Conservation (phyloP, 2,329 filamentous ascomycete species). For the Fusarium circinatum region DNA sequence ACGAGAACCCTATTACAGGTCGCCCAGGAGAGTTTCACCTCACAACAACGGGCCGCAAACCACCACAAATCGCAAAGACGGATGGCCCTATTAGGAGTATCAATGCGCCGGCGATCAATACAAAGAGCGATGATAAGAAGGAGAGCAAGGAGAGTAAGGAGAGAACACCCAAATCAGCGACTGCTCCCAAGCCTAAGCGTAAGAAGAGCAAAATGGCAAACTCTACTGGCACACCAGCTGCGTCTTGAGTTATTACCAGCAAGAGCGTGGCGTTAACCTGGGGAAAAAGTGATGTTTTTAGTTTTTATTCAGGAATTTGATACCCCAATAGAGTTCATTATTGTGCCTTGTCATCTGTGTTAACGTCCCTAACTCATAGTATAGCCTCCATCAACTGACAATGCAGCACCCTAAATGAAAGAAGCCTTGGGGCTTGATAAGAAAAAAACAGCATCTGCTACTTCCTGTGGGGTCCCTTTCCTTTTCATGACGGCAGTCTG, state of each 20-base stretch:
- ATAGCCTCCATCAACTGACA: conserved; percentile 59
- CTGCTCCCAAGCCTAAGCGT: conserved; percentile 56
- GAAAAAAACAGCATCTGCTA: conserved; percentile 59
- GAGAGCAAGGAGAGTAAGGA: conserved; percentile 58
- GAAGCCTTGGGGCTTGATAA: conserved; percentile 56
- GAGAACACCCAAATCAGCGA: conserved; percentile 56
- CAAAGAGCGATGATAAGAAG: conserved; percentile 58
- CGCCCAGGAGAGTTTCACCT: conserved; percentile 73
- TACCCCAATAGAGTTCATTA: conserved; percentile 37
- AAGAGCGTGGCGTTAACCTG: conserved; percentile 8
- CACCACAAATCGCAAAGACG: conserved; percentile 46
- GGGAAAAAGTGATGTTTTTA: background rate
- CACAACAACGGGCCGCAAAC: conserved; percentile 67
- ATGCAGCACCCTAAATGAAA: conserved; percentile 56
- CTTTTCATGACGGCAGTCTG: conserved; percentile 51
- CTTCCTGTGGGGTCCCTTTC: conserved; percentile 56
- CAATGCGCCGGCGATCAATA: conserved; percentile 52
- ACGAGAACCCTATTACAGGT: conserved; percentile 75
- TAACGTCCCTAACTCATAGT: conserved; percentile 44
- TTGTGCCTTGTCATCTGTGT: background rate
- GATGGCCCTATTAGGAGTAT: conserved; percentile 48
- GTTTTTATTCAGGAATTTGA: conserved; percentile 33
- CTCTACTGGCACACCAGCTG: conserved; percentile 47
- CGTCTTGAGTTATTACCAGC: conserved; percentile 31
- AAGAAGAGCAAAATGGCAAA: conserved; percentile 60